A percentile compares a stretch with the other conserved stretches of the same genome.
phyloP scores from a whole-genome alignment of 2,329 filamentous ascomycete species.

The Neonectria neomacrospora region DNA sequence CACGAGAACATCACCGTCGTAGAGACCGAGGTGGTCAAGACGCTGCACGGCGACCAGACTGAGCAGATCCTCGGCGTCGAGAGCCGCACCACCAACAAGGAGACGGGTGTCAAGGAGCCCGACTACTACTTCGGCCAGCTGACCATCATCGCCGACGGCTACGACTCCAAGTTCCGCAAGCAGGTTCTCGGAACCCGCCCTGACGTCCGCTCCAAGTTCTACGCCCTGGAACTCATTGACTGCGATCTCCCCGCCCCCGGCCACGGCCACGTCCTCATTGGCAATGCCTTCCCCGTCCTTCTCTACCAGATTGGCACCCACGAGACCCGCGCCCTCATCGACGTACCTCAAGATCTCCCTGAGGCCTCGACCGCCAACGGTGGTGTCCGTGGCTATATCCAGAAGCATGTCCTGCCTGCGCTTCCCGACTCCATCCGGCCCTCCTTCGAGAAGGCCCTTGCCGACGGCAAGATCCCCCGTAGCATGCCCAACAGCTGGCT shows the following conservation, averaged over 20 bases:
- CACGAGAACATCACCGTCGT: constrained; percentile 89
- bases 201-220: constrained; percentile 97
- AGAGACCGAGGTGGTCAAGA: constrained; percentile 84
- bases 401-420: constrained; percentile 80
- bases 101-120: constrained; percentile 63
- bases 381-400: constrained; percentile 86
- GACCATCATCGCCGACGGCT: constrained; percentile 92
- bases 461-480: constrained; percentile 77
- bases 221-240: constrained; percentile 91
- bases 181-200: constrained; percentile 77
- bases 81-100: constrained; percentile 70
- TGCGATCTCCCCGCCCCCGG: constrained; percentile 78
- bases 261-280: constrained; percentile 90
- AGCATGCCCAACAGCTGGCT: constrained; percentile 98
- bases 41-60: constrained; percentile 76
- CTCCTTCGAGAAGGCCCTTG: constrained; percentile 79
- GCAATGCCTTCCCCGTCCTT: constrained; percentile 79
- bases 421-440: constrained; percentile 79
- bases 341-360: constrained; percentile 82
- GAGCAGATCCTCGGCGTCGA: constrained; percentile 86
- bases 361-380: constrained; percentile 79
- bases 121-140: constrained; percentile 91
- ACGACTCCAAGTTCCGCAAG: constrained; percentile 91
- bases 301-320: constrained; percentile 97
- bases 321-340: constrained; percentile 90